Base-by-base conservation (phyloP, 257 asterid species). In the Jacaranda copaia region DNA sequence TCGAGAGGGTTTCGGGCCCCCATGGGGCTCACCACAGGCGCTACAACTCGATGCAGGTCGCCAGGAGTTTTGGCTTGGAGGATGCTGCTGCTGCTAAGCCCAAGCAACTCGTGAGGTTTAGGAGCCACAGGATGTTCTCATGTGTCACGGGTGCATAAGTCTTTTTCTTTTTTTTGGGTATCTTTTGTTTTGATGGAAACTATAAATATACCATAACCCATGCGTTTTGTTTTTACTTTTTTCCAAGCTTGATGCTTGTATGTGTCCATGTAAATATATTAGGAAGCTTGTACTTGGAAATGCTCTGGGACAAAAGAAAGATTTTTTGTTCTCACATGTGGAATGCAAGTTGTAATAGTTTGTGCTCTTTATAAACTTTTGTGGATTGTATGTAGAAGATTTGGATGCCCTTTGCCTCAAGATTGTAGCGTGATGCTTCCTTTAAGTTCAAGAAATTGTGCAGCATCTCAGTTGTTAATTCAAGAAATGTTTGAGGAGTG, bases 111-210 rank as follows among this genome's bases (percentile, higher is more conserved):
- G 86, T 82, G 71, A 82, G 85, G 80, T 84, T 89, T 60, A 81
- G 86, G 71, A 87, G 90, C 81, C 90, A 87, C 49, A 85, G 79
- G 63, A 73, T 89, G 86, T 83, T 89, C 74, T 84, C 94, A 53
- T 89, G 94, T 82, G 80, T 89, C 45, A 81, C 84, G 58, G 90
- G 89, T 79, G 84, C 84, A 79, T 87, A 70, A 78, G 1, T 25
- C 38, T 35, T 38, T 14, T 45, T 18, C 8, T 2, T 68, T 1
- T 5, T 1, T 13, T 48, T 6, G 49, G 40, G 20, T 36, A 4
- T 49, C n/a, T 16, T 11, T 69, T 36, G 19, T 9, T 15, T 35
- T 32, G 16, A 35, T 61, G 43, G n/a, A 63, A 39, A 40, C 35
- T 65, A 18, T 3, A 4, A 15, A 0, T 40, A 65, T 39, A 65